Evolutionary conservation across 345 rosid genomes (phyloP).

Genomic region (Nasturtium officinale): DNA sequence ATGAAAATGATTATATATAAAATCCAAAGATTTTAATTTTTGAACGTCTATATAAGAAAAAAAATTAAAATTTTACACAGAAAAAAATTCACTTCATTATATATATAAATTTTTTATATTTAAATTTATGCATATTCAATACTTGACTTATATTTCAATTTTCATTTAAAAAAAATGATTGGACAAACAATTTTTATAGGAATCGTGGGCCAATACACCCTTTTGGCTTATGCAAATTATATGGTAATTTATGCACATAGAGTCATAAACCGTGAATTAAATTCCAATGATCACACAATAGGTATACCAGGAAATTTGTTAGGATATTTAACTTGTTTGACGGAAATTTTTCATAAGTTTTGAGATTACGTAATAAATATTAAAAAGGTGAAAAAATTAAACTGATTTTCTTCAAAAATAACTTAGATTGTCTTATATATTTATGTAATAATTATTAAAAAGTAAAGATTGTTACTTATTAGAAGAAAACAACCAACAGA

Average conservation of each 20-base stretch:
- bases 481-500: too few relatives aligned
- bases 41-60: background rate
- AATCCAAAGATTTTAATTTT: background rate
- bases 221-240: background rate
- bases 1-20: slow-evolving; percentile 12
- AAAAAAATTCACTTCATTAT: too few relatives aligned
- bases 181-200: background rate
- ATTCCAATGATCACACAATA: background rate
- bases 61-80: background rate
- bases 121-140: background rate
- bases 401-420: too few relatives aligned
- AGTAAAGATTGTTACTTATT: too few relatives aligned
- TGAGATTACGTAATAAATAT: too few relatives aligned
- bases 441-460: too few relatives aligned
- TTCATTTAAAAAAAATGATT: too few relatives aligned
- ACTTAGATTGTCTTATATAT: too few relatives aligned
- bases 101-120: background rate
- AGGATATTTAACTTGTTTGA: background rate
- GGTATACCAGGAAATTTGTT: background rate
- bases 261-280: background rate
- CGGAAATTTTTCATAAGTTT: background rate
- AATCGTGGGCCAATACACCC: background rate
- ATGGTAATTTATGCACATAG: background rate
- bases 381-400: too few relatives aligned
- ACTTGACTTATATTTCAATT: background rate